Evolutionary conservation across 371 early-diverging fungal species (phyloP).

Genomic region (Rhizopus microsporus): DNA sequence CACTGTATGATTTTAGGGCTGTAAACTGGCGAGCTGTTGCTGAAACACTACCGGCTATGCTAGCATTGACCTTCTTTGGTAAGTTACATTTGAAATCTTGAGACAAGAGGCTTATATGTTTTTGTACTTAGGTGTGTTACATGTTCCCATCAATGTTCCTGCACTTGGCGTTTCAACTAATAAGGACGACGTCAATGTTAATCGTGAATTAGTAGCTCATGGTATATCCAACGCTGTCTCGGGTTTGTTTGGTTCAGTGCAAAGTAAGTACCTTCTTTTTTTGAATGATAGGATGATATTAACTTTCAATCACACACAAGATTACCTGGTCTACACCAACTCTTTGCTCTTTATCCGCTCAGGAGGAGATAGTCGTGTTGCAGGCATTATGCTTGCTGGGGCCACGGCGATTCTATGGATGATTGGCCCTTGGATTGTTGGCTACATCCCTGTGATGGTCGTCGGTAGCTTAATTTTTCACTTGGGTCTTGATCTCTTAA

Average conservation of each 20-base stretch:
- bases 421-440: constrained; percentile 82
- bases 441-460: constrained; percentile 91
- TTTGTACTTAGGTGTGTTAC: constrained; percentile 65
- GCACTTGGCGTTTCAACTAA: constrained; percentile 91
- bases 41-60: constrained; percentile 84
- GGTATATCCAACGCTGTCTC: constrained; percentile 87
- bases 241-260: constrained; percentile 78
- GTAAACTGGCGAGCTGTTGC: constrained; percentile 81
- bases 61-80: constrained; percentile 94
- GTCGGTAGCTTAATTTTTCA: constrained; percentile 95
- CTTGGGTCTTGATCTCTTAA: constrained; percentile 88
- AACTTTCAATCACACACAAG: constrained; percentile 24
- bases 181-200: constrained; percentile 82
- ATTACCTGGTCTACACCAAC: constrained; percentile 90
- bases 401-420: constrained; percentile 83
- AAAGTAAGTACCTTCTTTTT: constrained; percentile 55
- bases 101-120: not conserved
- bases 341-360: constrained; percentile 89
- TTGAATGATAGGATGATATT: not conserved
- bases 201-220: constrained; percentile 94
- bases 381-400: constrained; percentile 80
- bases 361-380: constrained; percentile 87
- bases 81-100: constrained; percentile 13
- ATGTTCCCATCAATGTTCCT: constrained; percentile 94
- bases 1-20: constrained; percentile 69